Evolutionary conservation across 1,139 yeast genomes (phyloP), one percentile per base, ranked within the genome.

Genomic region (Protomyces inouyei): DNA sequence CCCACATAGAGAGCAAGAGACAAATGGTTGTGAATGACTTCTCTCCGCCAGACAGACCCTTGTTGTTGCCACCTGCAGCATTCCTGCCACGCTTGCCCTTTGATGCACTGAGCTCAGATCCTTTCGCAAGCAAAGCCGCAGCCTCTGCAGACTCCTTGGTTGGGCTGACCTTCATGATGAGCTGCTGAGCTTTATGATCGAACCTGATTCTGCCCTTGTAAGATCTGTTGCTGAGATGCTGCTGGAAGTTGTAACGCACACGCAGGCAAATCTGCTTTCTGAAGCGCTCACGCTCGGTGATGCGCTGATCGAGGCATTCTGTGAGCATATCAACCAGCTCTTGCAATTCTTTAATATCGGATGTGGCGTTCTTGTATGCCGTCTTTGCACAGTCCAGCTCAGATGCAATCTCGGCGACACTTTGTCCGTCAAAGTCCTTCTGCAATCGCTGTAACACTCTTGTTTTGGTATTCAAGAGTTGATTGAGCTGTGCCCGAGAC

Each of bases 41-140:
- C 73, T 95, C 98, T 54, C 99, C 99, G 48, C 99, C 99, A 0
- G 97, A 90, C 43, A 93, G 80, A 0, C 97, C 87, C 68, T 86
- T 90, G 14, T 89, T 90, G 51, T 87, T 70, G 97, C 79, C 56
- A 82, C 79, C 51, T 80, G 80, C 53, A 80, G 81, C 67, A 83
- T 86, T 82, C 66, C 83, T 82, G 0, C 91, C 86, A 38, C 85
- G 71, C 23, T 69, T 67, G 12, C 78, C 48, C 45, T 65, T 65
- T 18, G 43, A 43, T 9, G 67, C 65, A 51, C 65, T 56, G n/a
- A 18, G 8, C 23, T n/a, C 25, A 12, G 25, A 12, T 10, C 25
- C 48, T 3, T 18, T 21, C 10, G 16, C 16, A 37, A 37, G 43
- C 43, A 14, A 14, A 6, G 67, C 68, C 40, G 61, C 38, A n/a